phyloP scores from a whole-genome alignment of 1,284 basidiomycete genomes.

The Cerrena zonata region DNA sequence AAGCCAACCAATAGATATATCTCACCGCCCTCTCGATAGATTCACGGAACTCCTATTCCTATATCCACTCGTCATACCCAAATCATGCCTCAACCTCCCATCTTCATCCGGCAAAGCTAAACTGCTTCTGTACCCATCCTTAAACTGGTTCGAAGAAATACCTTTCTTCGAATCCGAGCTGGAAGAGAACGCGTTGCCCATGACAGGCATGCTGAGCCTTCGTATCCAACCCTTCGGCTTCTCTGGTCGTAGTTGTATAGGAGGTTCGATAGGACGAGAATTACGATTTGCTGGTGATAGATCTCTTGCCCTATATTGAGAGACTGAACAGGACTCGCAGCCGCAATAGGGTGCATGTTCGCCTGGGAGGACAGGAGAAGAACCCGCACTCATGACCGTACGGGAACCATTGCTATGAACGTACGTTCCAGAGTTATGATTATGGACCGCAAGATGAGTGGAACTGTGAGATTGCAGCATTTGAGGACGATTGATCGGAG shows the following conservation, averaged over 20 bases:
- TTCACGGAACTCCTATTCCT: neutral
- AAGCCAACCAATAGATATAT: too few species aligned
- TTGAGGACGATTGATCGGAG: slow-evolving; percentile 9
- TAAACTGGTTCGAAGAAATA: neutral
- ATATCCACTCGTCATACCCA: neutral
- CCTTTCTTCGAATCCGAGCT: slow-evolving; percentile 30
- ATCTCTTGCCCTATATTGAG: slow-evolving; percentile 38
- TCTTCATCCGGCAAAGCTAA: slow-evolving; percentile 25
- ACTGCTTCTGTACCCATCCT: slow-evolving; percentile 19
- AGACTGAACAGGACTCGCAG: slow-evolving; percentile 53
- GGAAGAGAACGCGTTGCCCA: slow-evolving; percentile 48
- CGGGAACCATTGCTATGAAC: neutral
- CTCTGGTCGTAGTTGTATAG: slow-evolving; percentile 40
- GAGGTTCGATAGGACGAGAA: slow-evolving; percentile 38
- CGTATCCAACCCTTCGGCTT: slow-evolving; percentile 69
- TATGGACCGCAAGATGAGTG: slow-evolving; percentile 33
- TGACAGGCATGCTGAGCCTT: slow-evolving; percentile 68
- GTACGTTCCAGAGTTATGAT: neutral
- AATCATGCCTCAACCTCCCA: slow-evolving; percentile 20
- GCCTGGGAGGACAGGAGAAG: neutral
- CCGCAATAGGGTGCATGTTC: slow-evolving; percentile 55
- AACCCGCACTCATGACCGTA: neutral
- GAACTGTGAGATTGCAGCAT: slow-evolving; percentile 39
- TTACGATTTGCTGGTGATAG: slow-evolving; percentile 30
- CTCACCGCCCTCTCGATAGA: neutral